Percentiles rank a stretch among this genome's conserved stretches.
These are phyloP conservation scores for Obelidium mucronatum DNA, from an alignment of 192 early-diverging fungal species.

Conservation along the genomic window DNA sequence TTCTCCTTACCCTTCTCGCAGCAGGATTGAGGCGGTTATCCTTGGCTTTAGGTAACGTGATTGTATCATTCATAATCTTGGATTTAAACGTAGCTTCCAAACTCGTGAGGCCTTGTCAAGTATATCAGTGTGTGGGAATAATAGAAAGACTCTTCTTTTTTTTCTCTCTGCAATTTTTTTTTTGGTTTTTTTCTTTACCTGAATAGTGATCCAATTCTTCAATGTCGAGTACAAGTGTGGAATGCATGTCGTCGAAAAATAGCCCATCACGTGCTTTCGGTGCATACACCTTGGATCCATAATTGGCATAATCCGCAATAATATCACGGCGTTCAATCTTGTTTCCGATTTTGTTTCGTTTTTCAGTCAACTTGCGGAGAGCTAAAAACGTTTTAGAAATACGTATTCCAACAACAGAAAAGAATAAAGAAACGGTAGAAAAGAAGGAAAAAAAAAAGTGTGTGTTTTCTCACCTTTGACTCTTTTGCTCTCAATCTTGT, in stretches of 20 bases:
- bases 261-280: constrained; percentile 64
- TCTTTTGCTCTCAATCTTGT: constrained; percentile 54
- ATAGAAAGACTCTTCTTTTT: too few species aligned
- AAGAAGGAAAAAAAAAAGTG: neutral
- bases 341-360: constrained; percentile 51
- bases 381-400: constrained; percentile 30
- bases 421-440: neutral
- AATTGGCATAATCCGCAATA: constrained; percentile 65
- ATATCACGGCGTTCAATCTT: constrained; percentile 61
- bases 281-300: constrained; percentile 59
- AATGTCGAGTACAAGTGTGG: constrained; percentile 43
- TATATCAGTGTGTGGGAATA: neutral
- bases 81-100: constrained; percentile 49
- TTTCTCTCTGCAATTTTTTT: constrained; percentile 23
- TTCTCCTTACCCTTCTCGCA: constrained; percentile 42
- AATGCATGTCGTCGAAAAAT: constrained; percentile 49
- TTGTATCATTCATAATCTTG: constrained; percentile 40
- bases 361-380: constrained; percentile 58
- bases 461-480: constrained; percentile 46
- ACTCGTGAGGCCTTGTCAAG: constrained; percentile 42
- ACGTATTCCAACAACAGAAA: neutral
- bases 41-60: constrained; percentile 37
- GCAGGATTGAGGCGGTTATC: constrained; percentile 38
- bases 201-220: constrained; percentile 47
- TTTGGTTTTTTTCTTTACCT: constrained; percentile 32